Base-by-base conservation (phyloP, 1,284 basidiomycete species). In the Rhodotorula sp. region DNA sequence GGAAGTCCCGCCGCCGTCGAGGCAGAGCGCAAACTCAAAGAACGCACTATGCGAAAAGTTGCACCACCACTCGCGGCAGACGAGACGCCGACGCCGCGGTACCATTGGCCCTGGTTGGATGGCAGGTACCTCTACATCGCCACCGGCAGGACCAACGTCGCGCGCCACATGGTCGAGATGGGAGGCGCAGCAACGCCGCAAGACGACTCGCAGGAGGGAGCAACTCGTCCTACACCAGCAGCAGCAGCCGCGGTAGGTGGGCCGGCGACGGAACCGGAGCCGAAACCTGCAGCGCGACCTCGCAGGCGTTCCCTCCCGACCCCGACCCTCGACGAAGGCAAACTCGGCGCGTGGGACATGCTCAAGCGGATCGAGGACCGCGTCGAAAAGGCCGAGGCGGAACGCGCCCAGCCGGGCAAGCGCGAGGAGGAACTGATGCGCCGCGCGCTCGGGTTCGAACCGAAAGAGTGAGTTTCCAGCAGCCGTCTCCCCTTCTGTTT, bases 71-170 rank as follows among this genome's bases (percentile, higher is more conserved):
- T 39, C 16, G 56, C 26, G 23, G 39, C 21, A 8, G 7, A 46
- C 58, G 58, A 26, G 10, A 23, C 34, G 56, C 62, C 16, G 15
- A 8, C 47, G 16, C 75, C 75, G 1, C 29, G 57, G 5, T 76
- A 76, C 67, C 67, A 60, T 54, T 76, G 75, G 73, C 64, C 54
- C 2, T 57, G 59, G 31, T 63, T 76, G 26, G 73, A 75, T 26
- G 75, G 73, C 2, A 46, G 75, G 31, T 76, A 75, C 56, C 21
- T 72, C 43, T 76, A 76, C 59, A 59, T 71, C 48, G 73, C 75
- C 16, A 49, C 56, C 21, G 75, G 75, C 14, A 46, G 67, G 3
- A 43, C 57, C 14, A 57, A 54, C 14, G 58, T 76, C 43, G 65
- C 67, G 26, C 48, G 67, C 15, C 75, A 76, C 43, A 56, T 75